These are phyloP conservation scores for Exidia glandulosa DNA, from an alignment of 768 basidiomycete species.

Conservation along the genomic window DNA sequence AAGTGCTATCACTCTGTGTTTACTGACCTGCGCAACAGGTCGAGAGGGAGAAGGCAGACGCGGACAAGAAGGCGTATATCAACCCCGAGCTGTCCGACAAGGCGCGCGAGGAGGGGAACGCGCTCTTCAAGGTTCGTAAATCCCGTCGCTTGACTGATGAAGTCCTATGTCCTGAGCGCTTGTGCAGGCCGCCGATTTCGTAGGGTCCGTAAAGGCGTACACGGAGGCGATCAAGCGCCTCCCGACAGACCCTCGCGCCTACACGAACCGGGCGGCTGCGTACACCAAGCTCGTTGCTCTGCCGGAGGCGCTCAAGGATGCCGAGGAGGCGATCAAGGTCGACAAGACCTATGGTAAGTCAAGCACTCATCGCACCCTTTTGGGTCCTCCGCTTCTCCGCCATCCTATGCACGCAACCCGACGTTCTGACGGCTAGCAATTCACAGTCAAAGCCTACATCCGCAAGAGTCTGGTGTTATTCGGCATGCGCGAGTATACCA, in stretches of 20 bases:
- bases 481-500: conserved; percentile 84
- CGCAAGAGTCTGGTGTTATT: conserved; percentile 80
- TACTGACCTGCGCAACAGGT: conserved; percentile 20
- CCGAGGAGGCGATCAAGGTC: conserved; percentile 82
- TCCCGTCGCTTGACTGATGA: background rate
- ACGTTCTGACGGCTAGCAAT: background rate
- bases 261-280: conserved; percentile 97
- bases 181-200: conserved; percentile 63
- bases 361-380: background rate
- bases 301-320: conserved; percentile 94
- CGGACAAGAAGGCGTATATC: conserved; percentile 73
- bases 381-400: background rate
- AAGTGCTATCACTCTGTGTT: background rate
- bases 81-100: conserved; percentile 71
- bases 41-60: conserved; percentile 70
- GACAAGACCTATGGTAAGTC: conserved; percentile 73
- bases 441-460: conserved; percentile 83
- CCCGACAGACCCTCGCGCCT: conserved; percentile 80
- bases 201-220: conserved; percentile 82
- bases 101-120: conserved; percentile 89
- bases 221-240: conserved; percentile 95
- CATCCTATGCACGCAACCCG: background rate
- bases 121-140: conserved; percentile 62
- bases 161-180: background rate
- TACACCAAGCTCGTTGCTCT: conserved; percentile 91